A percentile compares a stretch with the other conserved stretches of the same genome.
These are phyloP conservation scores for Leccinum fuscescens DNA, from an alignment of 1,284 basidiomycete species.

Conservation along the genomic window DNA sequence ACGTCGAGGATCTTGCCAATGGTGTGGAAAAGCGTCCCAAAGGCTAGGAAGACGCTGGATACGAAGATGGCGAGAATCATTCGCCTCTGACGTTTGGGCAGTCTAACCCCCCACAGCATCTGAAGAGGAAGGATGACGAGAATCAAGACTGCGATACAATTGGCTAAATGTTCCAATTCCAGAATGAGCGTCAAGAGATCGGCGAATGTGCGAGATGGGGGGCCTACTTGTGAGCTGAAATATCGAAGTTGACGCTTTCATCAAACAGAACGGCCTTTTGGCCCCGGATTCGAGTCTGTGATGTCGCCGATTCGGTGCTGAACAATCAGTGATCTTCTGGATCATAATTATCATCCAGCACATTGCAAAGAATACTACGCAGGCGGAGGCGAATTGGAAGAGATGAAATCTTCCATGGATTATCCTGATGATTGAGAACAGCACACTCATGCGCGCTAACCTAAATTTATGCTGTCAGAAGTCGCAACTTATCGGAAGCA, in stretches of 20 bases:
- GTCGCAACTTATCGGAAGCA: background rate
- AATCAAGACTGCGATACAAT: slow-evolving; percentile 9
- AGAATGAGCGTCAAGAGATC: background rate
- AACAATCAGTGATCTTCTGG: slow-evolving; percentile 2
- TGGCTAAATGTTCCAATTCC: background rate
- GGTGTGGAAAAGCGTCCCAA: slow-evolving; percentile 9
- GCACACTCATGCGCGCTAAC: background rate
- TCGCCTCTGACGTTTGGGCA: slow-evolving; percentile 14
- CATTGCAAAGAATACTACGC: slow-evolving; percentile 2
- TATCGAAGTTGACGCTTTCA: background rate
- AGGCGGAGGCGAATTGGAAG: slow-evolving; percentile 2
- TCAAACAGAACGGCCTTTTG: background rate
- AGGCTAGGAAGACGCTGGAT: slow-evolving; percentile 9
- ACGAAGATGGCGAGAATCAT: slow-evolving; percentile 17
- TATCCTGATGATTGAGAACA: slow-evolving; percentile 10
- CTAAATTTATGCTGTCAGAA: background rate
- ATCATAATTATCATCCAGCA: slow-evolving; percentile 4
- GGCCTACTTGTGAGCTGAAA: slow-evolving; percentile 3
- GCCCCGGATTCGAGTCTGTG: background rate
- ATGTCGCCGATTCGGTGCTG: slow-evolving; percentile 2
- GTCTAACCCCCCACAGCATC: slow-evolving; percentile 16
- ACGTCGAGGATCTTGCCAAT: slow-evolving; percentile 3
- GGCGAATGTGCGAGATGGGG: background rate
- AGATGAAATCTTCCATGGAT: background rate
- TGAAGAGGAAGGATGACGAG: slow-evolving; percentile 13